Evolutionary conservation across 176 grass and related monocot genomes (phyloP), one percentile per base, ranked within the genome.

Genomic region (Phragmites australis): DNA sequence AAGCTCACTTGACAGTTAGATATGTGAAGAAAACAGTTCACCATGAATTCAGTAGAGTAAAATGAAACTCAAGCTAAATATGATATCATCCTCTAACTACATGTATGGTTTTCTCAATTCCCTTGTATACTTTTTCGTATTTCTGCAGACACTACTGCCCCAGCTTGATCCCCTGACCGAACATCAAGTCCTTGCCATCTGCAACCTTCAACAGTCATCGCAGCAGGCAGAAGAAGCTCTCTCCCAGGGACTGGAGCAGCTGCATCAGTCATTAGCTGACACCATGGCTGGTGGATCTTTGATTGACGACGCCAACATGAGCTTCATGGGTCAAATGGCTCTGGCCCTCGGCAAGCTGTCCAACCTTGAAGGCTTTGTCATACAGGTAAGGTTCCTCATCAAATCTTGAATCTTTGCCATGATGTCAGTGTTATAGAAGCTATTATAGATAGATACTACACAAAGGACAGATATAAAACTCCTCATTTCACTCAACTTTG

Each of bases 221-320:
- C n/a, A n/a, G n/a, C n/a, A n/a, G n/a, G n/a, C n/a, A n/a, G n/a
- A 98, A 75, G 95, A 98, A 86, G 92, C 95, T 58, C 92, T 97
- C 23, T 93, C 92, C 1, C 92, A 94, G 84, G 95, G 95, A 27
- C 83, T 94, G 31, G 94, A 97, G 46, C 89, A 92, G 56, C 88
- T 97, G 62, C 82, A 92, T 72, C 89, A 92, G 26, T 94, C 94
- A 10, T 68, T 97, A 21, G 84, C 87, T 50, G 76, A 80, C 6
- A 92, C 87, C 0, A 86, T 97, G 48, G 76, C 91, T 14, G 70
- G 79, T 40, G 91, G 89, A 21, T 87, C 80, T 54, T 55, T 92
- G 53, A 66, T 60, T 14, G 87, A 90, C 4, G 72, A 80, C 9
- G 19, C 77, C 42, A 72, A 84, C 48, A 72, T 81, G 62, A 90